Evolutionary conservation across 768 basidiomycete species (phyloP), one percentile per base, ranked within the genome.

Genomic region (Russula sp.): DNA sequence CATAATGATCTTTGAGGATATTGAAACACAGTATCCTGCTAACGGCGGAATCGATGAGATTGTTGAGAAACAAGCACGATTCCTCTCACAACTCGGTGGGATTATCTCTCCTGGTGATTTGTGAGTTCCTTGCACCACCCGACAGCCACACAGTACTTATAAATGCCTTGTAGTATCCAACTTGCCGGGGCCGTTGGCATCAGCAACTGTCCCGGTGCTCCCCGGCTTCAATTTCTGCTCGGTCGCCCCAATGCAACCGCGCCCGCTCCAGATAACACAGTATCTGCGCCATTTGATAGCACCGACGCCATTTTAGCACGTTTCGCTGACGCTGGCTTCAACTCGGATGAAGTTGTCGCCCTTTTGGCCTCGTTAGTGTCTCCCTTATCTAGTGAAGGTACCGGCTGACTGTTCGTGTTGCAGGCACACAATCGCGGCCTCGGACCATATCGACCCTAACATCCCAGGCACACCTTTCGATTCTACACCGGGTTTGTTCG

Each of bases 1-100:
- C 4, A 77, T 82, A 63, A 74, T 80, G 62, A 71, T 73, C 1
- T 82, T 83, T 71, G 67, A 70, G 27, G 72, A 75, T 9, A 75
- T 76, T 42, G 82, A 82, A 67, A 71, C 75, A 22, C 61, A 66
- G 8, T 82, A 78, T 71, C 68, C 71, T 7, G 78, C 80, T 5
- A 82, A 81, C 67, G 65, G 62, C 32, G 80, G 80, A 31, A 66
- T 70, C 66, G 77, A 79, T 63, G 78, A 76, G 16, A 75, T 79
- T 56, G 72, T 80, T 49, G 74, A 73, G 4, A 69, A 60, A 0
- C 73, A 78, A 62, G 71, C 69, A 35, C 73, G 73, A 6, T 72
- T 79, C 71, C 61, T 77, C 47, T 63, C 64, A 27, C 71, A 69
- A 40, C 72, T 77, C 67, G 73, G 76, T 63, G 63, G 59, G 1